phyloP scores from a whole-genome alignment of 768 basidiomycete genomes.

The Ramaria rubella region DNA sequence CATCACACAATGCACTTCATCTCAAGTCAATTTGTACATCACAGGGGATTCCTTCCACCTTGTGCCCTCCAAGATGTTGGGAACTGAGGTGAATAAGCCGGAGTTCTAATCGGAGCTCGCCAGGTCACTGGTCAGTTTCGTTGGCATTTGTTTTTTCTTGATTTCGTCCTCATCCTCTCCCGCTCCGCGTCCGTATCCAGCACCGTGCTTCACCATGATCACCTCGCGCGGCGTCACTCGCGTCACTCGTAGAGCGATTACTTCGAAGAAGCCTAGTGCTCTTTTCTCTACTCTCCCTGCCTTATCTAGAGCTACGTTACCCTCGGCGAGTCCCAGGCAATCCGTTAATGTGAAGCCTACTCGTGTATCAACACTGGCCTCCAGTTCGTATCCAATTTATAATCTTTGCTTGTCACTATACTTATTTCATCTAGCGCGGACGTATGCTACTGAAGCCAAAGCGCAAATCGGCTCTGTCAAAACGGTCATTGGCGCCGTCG shows the following conservation, averaged over 20 bases:
- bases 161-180: conserved; percentile 3
- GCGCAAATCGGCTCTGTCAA: conserved; percentile 73
- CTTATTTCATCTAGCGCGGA: conserved; percentile 48
- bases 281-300: conserved; percentile 72
- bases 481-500: conserved; percentile 99
- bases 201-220: conserved; percentile 46
- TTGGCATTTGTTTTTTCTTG: conserved; percentile 5
- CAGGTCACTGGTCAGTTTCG: neutral
- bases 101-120: neutral
- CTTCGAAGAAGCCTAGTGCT: conserved; percentile 66
- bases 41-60: too few species aligned
- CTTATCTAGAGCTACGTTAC: conserved; percentile 40
- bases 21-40: too few species aligned
- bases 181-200: conserved; percentile 8
- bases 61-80: too few species aligned
- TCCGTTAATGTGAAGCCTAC: conserved; percentile 43
- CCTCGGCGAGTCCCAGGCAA: conserved; percentile 37
- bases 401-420: conserved; percentile 18
- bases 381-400: conserved; percentile 40
- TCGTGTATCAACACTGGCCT: conserved; percentile 40
- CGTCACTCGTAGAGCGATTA: conserved; percentile 78
- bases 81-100: too few species aligned
- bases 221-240: conserved; percentile 83
- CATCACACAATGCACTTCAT: too few species aligned
- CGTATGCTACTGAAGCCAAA: conserved; percentile 89